Evolutionary conservation across 2,329 filamentous ascomycete genomes (phyloP).

Genomic region (Apiospora rasikravindrae): DNA sequence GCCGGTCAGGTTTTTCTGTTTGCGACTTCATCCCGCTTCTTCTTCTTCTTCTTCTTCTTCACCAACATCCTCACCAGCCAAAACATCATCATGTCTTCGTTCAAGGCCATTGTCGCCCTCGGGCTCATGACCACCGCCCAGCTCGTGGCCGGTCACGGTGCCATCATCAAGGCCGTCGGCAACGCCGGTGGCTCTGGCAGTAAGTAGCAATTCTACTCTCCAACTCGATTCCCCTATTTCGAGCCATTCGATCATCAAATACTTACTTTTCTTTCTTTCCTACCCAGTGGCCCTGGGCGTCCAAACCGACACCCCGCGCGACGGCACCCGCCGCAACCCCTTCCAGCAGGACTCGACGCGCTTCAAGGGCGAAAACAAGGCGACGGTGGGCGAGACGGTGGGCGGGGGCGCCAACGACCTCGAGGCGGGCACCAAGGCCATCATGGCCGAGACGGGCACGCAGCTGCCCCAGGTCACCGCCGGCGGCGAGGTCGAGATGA

Average conservation of each 20-base stretch:
- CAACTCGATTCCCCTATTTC: neutral
- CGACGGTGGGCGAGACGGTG: constrained; percentile 64
- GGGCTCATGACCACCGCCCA: constrained; percentile 58
- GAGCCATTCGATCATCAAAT: neutral
- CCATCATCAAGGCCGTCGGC: constrained; percentile 63
- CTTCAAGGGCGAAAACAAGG: constrained; percentile 59
- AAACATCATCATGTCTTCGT: constrained; percentile 35
- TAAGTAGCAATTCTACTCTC: constrained; percentile 29
- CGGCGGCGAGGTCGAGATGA: constrained; percentile 65
- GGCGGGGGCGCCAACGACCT: constrained; percentile 61
- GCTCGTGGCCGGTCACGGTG: constrained; percentile 65
- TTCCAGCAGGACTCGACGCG: constrained; percentile 70
- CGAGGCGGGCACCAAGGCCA: constrained; percentile 59
- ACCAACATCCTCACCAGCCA: neutral
- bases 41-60: constrained; percentile 16
- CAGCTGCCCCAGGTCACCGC: constrained; percentile 62
- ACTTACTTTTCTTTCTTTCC: constrained; percentile 1
- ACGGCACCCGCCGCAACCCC: constrained; percentile 63
- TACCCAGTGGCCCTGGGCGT: constrained; percentile 50
- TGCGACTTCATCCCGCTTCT: constrained; percentile 19
- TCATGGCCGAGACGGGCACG: constrained; percentile 62
- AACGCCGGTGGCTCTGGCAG: constrained; percentile 62
- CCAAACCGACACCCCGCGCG: constrained; percentile 62
- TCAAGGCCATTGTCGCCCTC: constrained; percentile 42
- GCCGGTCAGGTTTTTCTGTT: constrained; percentile 33